These are phyloP conservation scores for Sechiopsis laciniata DNA, from an alignment of 306 rosid genomes.

Conservation along the genomic window DNA sequence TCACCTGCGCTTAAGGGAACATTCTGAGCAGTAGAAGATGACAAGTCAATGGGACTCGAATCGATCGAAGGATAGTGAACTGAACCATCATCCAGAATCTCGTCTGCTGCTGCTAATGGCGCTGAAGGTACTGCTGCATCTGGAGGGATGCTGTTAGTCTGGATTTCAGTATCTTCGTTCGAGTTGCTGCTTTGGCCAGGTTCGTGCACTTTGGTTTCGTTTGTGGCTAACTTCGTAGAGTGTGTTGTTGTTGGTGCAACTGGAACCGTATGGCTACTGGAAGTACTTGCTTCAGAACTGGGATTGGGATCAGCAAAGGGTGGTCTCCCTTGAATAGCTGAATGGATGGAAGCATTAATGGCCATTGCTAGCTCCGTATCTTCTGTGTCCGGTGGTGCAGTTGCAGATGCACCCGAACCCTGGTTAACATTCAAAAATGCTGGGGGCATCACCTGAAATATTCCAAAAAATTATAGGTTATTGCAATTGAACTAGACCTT, in stretches of 20 bases:
- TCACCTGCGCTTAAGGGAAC: slow-evolving; percentile 24
- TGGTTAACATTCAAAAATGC: slow-evolving; percentile 52
- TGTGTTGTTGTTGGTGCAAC: slow-evolving; percentile 30
- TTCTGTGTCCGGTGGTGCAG: slow-evolving; percentile 70
- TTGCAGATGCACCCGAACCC: slow-evolving; percentile 43
- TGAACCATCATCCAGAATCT: slow-evolving; percentile 39
- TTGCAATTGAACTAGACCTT: background rate
- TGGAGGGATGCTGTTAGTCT: slow-evolving; percentile 22
- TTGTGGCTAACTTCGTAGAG: slow-evolving; percentile 24
- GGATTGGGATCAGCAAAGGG: slow-evolving; percentile 36
- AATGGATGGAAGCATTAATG: slow-evolving; percentile 59
- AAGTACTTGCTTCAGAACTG: slow-evolving; percentile 54
- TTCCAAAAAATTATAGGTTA: slow-evolving; percentile 18
- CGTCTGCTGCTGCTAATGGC: slow-evolving; percentile 42
- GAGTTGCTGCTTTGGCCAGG: slow-evolving; percentile 30
- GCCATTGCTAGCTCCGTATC: slow-evolving; percentile 67
- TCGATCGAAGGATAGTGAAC: slow-evolving; percentile 80
- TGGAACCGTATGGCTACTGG: slow-evolving; percentile 38
- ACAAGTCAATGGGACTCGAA: slow-evolving; percentile 39
- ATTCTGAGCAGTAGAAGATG: too few relatives aligned
- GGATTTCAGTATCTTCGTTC: slow-evolving; percentile 26
- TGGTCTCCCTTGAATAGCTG: slow-evolving; percentile 50
- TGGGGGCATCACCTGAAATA: slow-evolving; percentile 51
- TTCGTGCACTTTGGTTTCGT: slow-evolving; percentile 11
- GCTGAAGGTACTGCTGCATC: slow-evolving; percentile 51